Evolutionary conservation across 148 eudicot genomes (phyloP).

Genomic region (Nepenthes gracilis): DNA sequence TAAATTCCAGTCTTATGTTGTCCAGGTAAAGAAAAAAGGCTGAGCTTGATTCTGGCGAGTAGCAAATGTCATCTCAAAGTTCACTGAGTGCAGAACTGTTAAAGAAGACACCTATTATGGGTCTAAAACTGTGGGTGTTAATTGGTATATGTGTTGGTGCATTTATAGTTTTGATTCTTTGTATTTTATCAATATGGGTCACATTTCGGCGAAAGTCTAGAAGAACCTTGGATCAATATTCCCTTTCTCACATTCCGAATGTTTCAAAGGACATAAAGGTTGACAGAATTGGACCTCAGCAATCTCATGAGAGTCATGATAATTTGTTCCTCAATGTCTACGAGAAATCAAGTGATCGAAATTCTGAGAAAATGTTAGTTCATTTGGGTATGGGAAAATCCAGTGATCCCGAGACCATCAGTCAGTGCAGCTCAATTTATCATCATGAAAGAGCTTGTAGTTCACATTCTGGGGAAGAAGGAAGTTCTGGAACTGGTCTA

Average conservation of each 20-base stretch:
- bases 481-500: conserved; percentile 13
- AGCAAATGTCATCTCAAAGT: background rate
- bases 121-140: conserved; percentile 69
- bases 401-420: conserved; percentile 59
- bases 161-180: conserved; percentile 41
- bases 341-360: conserved; percentile 52
- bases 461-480: conserved; percentile 41
- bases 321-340: conserved; percentile 23
- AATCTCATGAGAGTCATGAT: conserved; percentile 37
- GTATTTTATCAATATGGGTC: conserved; percentile 46
- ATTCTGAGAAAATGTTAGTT: conserved; percentile 60
- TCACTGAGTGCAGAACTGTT: conserved; percentile 36
- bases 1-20: no score
- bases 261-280: conserved; percentile 73
- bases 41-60: background rate
- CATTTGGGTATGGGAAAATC: conserved; percentile 73
- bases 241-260: conserved; percentile 70
- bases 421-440: conserved; percentile 75
- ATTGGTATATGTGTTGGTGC: conserved; percentile 50
- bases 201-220: conserved; percentile 45
- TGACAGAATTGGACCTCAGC: conserved; percentile 47
- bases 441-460: conserved; percentile 59
- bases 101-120: conserved; percentile 40
- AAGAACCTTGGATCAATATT: conserved; percentile 24
- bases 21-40: background rate